phyloP scores from a whole-genome alignment of 768 basidiomycete genomes.

The Tephrocybe sp. region DNA sequence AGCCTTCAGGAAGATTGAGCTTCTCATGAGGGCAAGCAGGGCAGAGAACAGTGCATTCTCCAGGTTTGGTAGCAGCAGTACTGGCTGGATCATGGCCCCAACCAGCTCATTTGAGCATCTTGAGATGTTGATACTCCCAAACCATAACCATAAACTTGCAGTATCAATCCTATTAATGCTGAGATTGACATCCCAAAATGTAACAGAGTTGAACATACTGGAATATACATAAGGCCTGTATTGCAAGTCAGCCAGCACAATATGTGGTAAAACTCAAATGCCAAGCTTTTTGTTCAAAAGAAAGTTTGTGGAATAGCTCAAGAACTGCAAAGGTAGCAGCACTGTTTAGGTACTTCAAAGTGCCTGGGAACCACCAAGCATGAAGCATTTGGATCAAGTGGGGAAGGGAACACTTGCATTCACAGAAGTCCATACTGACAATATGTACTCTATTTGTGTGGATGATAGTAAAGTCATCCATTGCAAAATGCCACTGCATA shows the following conservation, averaged over 20 bases:
- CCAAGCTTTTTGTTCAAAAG: slow-evolving; percentile 25
- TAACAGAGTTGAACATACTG: neutral
- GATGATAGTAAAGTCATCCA: slow-evolving; percentile 26
- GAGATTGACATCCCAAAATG: neutral
- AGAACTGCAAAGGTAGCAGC: slow-evolving; percentile 27
- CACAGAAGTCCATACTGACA: slow-evolving; percentile 30
- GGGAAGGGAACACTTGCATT: slow-evolving; percentile 15
- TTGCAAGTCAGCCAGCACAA: slow-evolving; percentile 24
- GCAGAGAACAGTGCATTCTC: no score
- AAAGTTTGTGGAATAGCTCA: slow-evolving; percentile 23
- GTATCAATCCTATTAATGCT: slow-evolving; percentile 19
- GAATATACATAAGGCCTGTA: slow-evolving; percentile 9
- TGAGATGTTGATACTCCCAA: slow-evolving; percentile 22
- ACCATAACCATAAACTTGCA: slow-evolving; percentile 19
- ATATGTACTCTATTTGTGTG: slow-evolving; percentile 25
- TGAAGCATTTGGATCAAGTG: slow-evolving; percentile 29
- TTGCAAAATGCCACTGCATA: slow-evolving; percentile 12
- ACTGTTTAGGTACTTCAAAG: slow-evolving; percentile 21
- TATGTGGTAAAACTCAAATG: slow-evolving; percentile 25
- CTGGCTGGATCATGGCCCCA: no score
- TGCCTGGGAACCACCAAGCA: slow-evolving; percentile 23
- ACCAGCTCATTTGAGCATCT: slow-evolving; percentile 23
- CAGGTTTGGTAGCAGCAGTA: no score
- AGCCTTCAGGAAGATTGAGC: no score
- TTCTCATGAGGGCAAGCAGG: no score